Conservation (phyloP, 352 stramenopile genomes). For the Pythium biforme region DNA sequence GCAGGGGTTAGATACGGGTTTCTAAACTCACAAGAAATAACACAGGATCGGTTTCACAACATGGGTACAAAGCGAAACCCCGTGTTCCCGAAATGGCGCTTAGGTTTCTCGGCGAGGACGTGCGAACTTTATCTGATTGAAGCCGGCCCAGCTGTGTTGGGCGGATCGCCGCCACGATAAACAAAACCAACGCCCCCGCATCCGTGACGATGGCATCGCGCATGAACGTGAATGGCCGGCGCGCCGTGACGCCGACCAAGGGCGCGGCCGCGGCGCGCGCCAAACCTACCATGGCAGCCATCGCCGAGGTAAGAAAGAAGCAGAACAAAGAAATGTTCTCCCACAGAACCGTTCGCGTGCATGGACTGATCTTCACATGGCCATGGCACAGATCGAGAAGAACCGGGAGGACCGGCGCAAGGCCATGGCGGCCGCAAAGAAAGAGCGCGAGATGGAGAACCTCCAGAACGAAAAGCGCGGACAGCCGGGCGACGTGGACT, state of each 20-base stretch:
- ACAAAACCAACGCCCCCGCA: not conserved
- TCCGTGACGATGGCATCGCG: conserved; percentile 33
- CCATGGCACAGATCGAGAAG: conserved; percentile 63
- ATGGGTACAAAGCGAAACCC: conserved; percentile 14
- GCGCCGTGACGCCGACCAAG: conserved; percentile 26
- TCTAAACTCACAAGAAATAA: conserved; percentile 12
- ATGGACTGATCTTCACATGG: not conserved
- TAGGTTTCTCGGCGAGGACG: not conserved
- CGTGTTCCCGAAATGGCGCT: not conserved
- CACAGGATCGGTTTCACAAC: conserved; percentile 5
- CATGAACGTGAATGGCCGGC: conserved; percentile 26
- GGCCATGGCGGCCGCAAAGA: conserved; percentile 84
- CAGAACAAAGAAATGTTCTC: not conserved
- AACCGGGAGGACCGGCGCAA: conserved; percentile 82
- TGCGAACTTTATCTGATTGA: conserved; percentile 13
- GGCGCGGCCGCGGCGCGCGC: conserved; percentile 16
- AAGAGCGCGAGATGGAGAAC: conserved; percentile 81
- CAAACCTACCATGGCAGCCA: conserved; percentile 70
- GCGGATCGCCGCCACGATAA: not conserved
- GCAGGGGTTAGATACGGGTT: conserved; percentile 22
- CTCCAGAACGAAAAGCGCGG: conserved; percentile 77
- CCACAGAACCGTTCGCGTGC: not conserved
- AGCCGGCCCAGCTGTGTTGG: not conserved
- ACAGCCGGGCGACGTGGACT: conserved; percentile 88
- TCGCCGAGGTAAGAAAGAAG: conserved; percentile 39